Percentiles rank a stretch among this genome's conserved stretches.
phyloP scores from a whole-genome alignment of 108 stramenopile species.

The Nitzschia putrida region DNA sequence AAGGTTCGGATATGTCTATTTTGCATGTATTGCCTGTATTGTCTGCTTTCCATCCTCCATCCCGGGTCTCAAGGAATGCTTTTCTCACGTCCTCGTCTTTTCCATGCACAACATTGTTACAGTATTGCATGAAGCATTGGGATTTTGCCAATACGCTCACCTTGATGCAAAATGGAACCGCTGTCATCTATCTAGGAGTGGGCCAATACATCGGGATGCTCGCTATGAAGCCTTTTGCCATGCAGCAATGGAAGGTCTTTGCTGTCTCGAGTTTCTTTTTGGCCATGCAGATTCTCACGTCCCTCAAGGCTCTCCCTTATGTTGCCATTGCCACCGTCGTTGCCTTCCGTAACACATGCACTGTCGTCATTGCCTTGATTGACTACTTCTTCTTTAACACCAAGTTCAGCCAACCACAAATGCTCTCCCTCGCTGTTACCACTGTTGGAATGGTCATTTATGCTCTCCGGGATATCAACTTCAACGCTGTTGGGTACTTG shows the following conservation, averaged over 20 bases:
- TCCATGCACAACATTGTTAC: not conserved
- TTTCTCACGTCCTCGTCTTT: not conserved
- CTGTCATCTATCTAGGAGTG: constrained; percentile 9
- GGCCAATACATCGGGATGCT: constrained; percentile 14
- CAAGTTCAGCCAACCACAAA: constrained; percentile 23
- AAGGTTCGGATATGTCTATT: no score
- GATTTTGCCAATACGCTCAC: constrained; percentile 30
- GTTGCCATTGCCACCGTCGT: constrained; percentile 33
- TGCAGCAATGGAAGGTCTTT: constrained; percentile 28
- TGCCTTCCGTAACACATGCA: constrained; percentile 28
- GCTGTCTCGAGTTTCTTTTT: constrained; percentile 20
- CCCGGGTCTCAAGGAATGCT: not conserved
- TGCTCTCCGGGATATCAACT: constrained; percentile 30
- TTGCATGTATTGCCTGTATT: no score
- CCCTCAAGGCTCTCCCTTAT: constrained; percentile 28
- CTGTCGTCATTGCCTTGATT: constrained; percentile 27
- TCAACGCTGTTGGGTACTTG: constrained; percentile 16
- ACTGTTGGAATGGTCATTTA: constrained; percentile 29
- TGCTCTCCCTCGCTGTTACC: constrained; percentile 9
- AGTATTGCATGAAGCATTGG: constrained; percentile 30
- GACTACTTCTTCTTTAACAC: constrained; percentile 19
- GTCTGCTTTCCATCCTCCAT: no score
- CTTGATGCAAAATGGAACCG: constrained; percentile 21
- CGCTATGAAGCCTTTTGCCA: constrained; percentile 24
- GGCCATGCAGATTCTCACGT: constrained; percentile 31